Evolutionary conservation across 2,329 filamentous ascomycete genomes (phyloP).

Genomic region (Penicillium griseofulvum): DNA sequence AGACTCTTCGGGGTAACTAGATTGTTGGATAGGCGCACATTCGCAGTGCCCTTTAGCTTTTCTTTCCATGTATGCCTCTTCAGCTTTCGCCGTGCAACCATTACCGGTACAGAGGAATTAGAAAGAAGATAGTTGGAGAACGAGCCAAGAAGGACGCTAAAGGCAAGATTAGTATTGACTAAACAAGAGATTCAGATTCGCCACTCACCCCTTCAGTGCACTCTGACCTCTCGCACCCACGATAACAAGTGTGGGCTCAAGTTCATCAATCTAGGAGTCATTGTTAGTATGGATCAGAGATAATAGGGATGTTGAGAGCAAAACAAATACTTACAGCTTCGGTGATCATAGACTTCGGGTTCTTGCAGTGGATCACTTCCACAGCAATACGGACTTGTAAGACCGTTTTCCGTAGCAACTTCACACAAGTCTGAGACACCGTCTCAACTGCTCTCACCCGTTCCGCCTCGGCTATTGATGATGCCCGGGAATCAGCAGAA

Average conservation of each 20-base stretch:
- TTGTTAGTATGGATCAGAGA: neutral
- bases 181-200: neutral
- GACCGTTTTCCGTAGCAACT: constrained; percentile 81
- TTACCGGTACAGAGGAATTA: constrained; percentile 93
- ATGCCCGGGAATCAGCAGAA: constrained; percentile 51
- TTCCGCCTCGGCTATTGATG: constrained; percentile 69
- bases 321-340: constrained; percentile 64
- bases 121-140: constrained; percentile 98
- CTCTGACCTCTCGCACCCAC: constrained; percentile 88
- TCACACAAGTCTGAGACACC: constrained; percentile 81
- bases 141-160: constrained; percentile 85
- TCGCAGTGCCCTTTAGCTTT: constrained; percentile 56
- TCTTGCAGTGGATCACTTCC: constrained; percentile 98
- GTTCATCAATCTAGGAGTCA: constrained; percentile 69
- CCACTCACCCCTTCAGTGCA: constrained; percentile 80
- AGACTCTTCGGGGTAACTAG: constrained; percentile 68
- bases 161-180: constrained; percentile 5
- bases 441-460: constrained; percentile 75
- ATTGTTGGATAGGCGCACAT: constrained; percentile 76
- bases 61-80: constrained; percentile 77
- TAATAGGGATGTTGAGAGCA: neutral
- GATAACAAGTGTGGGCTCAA: constrained; percentile 88
- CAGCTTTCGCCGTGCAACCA: constrained; percentile 91
- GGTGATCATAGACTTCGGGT: constrained; percentile 89
- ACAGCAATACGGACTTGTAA: constrained; percentile 91